Conservation (phyloP, 2,329 filamentous ascomycete species). For the Nothophaeocryptopus gaeumannii region DNA sequence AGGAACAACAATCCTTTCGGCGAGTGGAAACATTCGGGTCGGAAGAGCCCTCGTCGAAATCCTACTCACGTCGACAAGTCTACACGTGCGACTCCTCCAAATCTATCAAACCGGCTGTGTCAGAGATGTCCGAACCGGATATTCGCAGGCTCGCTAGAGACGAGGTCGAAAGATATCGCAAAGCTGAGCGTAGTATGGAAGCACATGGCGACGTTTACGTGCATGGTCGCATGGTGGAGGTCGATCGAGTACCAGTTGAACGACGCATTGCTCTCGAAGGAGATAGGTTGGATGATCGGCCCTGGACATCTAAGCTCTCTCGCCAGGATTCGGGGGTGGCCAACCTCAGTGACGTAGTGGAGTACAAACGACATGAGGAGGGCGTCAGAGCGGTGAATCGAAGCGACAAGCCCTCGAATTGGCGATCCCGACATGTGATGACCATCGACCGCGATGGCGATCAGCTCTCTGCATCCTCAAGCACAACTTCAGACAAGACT, state of each 20-base stretch:
- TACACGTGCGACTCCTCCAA: no score
- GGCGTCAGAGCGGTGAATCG: no score
- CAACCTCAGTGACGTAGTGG: background rate
- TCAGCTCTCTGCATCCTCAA: background rate
- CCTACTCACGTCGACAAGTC: no score
- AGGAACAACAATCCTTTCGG: no score
- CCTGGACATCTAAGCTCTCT: conserved; percentile 12
- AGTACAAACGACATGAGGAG: conserved; percentile 1
- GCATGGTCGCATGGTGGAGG: conserved; percentile 30
- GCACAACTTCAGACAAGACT: conserved; percentile 14
- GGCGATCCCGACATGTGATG: no score
- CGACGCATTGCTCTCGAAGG: conserved; percentile 25
- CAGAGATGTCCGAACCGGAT: conserved; percentile 16
- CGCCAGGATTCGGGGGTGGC: conserved; percentile 7
- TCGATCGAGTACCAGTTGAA: conserved; percentile 21
- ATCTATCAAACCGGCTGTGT: no score
- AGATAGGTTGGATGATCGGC: conserved; percentile 16
- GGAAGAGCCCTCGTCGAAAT: no score
- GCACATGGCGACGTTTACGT: conserved; percentile 30
- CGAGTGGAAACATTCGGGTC: no score
- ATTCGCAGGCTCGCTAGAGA: conserved; percentile 35
- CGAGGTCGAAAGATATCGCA: conserved; percentile 34
- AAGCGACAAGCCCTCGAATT: no score
- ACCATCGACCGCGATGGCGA: no score
- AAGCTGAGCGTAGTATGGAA: conserved; percentile 35